Base-by-base conservation (phyloP, 2,329 filamentous ascomycete species). In the Neophaeococcomyces aloes region DNA sequence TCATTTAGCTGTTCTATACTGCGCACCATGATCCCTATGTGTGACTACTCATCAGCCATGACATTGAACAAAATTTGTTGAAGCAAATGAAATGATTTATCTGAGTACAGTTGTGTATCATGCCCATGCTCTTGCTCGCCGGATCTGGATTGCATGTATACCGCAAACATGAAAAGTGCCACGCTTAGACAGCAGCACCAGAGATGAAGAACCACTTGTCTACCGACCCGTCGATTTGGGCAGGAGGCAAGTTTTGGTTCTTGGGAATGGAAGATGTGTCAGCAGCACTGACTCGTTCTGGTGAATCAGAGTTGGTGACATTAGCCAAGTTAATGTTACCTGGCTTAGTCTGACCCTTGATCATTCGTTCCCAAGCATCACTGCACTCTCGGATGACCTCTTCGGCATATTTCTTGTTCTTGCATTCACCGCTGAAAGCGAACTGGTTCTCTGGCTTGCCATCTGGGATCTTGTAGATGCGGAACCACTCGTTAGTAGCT, bases 191-290 rank as follows among this genome's bases (percentile, higher is more conserved):
- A 58, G 87, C 86, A 63, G 91, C 91, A 68, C 91, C 91, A 66
- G 87, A 94, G 70, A 98, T 98, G 80, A 96, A 98, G 83, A 98
- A 98, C 91, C 91, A 98, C 81, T 98, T 98, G 79, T 98, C 91
- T 63, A 96, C 94, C 69, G 82, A 93, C 64, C 79, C 77, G 64
- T 98, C 91, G 59, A 98, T 94, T 61, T 89, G 88, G 54, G 82
- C 89, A 48, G 91, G 79, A 44, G 76, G 65, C 47, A 93, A 73
- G 61, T 93, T 81, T 78, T 95, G 76, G 69, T 84, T 74, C 52
- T 76, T 62, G 48, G 87, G 86, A 56, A 98, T 79, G 61, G 78
- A 80, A 52, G 81, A 79, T 52, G 94, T 74, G 68, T 83, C 74
- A 60, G 74, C 72, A 53, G 77, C 67, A 52, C 79, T 72, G 59